Evolutionary conservation across 768 basidiomycete species (phyloP), one percentile per base, ranked within the genome.

Genomic region (Leccinellum albellum): DNA sequence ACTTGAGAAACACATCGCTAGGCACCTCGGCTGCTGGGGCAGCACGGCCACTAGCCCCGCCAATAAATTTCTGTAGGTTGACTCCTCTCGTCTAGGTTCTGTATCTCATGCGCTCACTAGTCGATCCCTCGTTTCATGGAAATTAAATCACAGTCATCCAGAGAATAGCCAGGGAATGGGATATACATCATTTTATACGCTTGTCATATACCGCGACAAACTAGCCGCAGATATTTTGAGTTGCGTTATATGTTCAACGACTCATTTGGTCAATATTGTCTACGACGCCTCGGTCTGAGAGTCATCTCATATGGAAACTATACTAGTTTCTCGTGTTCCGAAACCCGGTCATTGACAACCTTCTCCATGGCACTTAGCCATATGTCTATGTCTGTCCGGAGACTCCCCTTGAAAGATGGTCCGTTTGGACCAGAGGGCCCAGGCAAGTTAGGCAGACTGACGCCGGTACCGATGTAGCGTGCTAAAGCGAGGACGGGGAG

Each of bases 401-500:
- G 54, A 42, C 48, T 31, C 5, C 59, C 50, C 12, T 57, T 56
- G 23, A 53, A 31, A 14, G 54, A 53, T 33, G 50, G 42, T 26
- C 44, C 44, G 20, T 59, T 64, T 23, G 55, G 35, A 29, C 53
- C 26, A 24, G 50, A 28, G 20, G 58, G 33, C 1, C 53, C 24
- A 26, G 53, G 35, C 12, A 45, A 52, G n/a, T 51, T 77, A 3
- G 63, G 59, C 17, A 58, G 14, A 46, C 33, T 53, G 35, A 65
- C 51, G 17, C 82, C 80, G 15, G 79, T 72, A 28, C 86, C 82
- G 50, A 98, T 86, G 68, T 93, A 87, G 8, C 84, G 80, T 4
- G 96, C 92, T 47, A 97, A 84, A 2, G 95, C 92, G 20, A 98
- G 82, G 47, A 98, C 93, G 3, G 97, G 97, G n/a, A 99, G 78